A percentile compares a stretch with the other conserved stretches of the same genome.
phyloP scores from a whole-genome alignment of 257 asterid genomes.

The Phtheirospermum japonicum region DNA sequence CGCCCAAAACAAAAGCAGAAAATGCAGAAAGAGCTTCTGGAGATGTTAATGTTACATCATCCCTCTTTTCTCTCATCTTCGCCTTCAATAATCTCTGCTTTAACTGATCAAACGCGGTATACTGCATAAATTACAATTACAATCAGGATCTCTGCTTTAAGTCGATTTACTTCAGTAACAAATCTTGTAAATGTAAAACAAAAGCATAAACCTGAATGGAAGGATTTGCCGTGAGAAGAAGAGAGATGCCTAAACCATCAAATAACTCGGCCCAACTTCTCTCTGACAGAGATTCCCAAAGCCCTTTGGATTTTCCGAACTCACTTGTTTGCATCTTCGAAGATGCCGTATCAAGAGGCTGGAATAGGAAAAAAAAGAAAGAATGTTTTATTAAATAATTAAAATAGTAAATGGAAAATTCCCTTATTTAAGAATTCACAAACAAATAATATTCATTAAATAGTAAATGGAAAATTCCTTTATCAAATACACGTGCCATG shows the following conservation, averaged over 20 bases:
- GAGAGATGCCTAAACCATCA: constrained; percentile 88
- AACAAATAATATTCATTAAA: background rate
- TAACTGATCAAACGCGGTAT: constrained; percentile 85
- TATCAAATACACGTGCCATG: too few species aligned
- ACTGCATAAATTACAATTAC: constrained; percentile 50
- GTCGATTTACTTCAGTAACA: background rate
- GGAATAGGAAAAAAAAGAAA: constrained; percentile 29
- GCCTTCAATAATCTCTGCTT: constrained; percentile 57
- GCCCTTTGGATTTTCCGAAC: constrained; percentile 85
- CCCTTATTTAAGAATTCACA: too few species aligned
- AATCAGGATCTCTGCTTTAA: constrained; percentile 19
- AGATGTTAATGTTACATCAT: constrained; percentile 33
- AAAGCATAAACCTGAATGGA: constrained; percentile 67
- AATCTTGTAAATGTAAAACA: constrained; percentile 1
- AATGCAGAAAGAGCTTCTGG: constrained; percentile 73
- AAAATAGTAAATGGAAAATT: too few species aligned
- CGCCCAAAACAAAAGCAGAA: constrained; percentile 49
- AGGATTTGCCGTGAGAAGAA: constrained; percentile 86
- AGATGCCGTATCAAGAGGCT: constrained; percentile 94
- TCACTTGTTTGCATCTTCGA: constrained; percentile 96
- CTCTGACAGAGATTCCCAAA: constrained; percentile 71
- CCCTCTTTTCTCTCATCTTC: constrained; percentile 35
- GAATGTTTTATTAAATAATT: too few species aligned
- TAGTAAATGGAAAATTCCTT: too few species aligned
- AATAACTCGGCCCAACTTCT: constrained; percentile 77